phyloP scores from a whole-genome alignment of 257 asterid species.

The Marsdenia floribunda region DNA sequence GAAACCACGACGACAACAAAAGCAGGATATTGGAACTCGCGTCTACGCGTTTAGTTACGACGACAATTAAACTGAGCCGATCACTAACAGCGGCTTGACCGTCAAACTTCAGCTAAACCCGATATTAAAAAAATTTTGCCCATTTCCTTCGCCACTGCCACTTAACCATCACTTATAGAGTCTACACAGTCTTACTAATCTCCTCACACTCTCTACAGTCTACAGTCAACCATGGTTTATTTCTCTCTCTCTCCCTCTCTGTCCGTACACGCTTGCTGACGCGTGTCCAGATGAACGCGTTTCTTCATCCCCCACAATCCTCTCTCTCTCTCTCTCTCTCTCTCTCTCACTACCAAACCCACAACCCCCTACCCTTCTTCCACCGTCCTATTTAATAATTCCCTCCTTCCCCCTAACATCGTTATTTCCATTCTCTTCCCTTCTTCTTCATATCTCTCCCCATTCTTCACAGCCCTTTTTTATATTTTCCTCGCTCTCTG shows the following conservation, averaged over 20 bases:
- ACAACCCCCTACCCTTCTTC: not conserved
- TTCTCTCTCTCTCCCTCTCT: not conserved
- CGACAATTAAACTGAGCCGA: conserved; percentile 11
- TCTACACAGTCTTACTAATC: not conserved
- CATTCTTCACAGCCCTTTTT: not conserved
- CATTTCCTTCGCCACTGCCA: not conserved
- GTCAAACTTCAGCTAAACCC: conserved; percentile 12
- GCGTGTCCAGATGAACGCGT: conserved; percentile 84
- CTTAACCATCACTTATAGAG: not conserved
- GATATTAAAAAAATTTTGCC: too few relatives aligned
- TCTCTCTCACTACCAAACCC: conserved; percentile 17
- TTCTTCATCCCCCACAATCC: too few relatives aligned
- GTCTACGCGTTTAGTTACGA: conserved; percentile 14
- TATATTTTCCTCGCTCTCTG: not conserved
- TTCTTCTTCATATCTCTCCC: too few relatives aligned
- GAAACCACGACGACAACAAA: too few relatives aligned
- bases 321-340: too few relatives aligned
- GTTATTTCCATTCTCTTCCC: not conserved
- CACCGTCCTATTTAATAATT: conserved; percentile 10
- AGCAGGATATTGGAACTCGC: not conserved
- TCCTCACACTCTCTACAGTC: not conserved
- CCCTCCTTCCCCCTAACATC: not conserved
- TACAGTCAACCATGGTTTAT: conserved; percentile 31
- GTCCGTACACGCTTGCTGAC: conserved; percentile 56
- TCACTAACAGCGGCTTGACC: conserved; percentile 19